Evolutionary conservation across 148 eudicot genomes (phyloP), one percentile per base, ranked within the genome.

Genomic region (Bassia scoparia): DNA sequence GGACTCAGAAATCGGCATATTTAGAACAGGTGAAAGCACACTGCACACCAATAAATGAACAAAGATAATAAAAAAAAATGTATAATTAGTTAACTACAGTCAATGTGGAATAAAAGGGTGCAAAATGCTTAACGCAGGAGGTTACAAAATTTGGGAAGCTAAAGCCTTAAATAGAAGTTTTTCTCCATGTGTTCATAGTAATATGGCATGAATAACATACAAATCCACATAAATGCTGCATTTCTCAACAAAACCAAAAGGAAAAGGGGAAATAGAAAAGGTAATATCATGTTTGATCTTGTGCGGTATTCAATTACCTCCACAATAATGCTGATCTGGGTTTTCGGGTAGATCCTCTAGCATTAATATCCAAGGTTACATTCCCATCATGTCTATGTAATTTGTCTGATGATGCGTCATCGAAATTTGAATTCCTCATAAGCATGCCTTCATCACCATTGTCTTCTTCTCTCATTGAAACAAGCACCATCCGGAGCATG

Each of bases 401-500:
- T 69, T 79, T 84, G 73, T 84, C 90, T 11, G 73, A 69, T 20
- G 82, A 78, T 55, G 73, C 68, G 33, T 91, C 92, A 66, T 85
- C 90, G 52, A 61, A 74, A 79, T 53, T 84, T 34, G 78, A 82
- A 80, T 82, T 89, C 77, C 85, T 87, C 84, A 77, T 82, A 23
- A 89, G 82, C 90, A 86, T 78, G 67, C 65, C 81, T 79, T 89
- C 89, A 48, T 83, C 88, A 66, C 99, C 99, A 75, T 84, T 86
- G 82, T 96, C 97, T 82, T 83, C 99, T 83, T 96, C 99, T 83
- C 97, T 85, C 86, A 91, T 83, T 20, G 96, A 92, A 80, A 83
- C 88, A 80, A 92, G 97, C 76, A 90, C 96, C 99, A 96, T 96
- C 17, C 99, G 90, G 50, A 96, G 97, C 96, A 96, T 96, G 86